phyloP scores from a whole-genome alignment of 352 stramenopile genomes.

The Phytophthora sp. region DNA sequence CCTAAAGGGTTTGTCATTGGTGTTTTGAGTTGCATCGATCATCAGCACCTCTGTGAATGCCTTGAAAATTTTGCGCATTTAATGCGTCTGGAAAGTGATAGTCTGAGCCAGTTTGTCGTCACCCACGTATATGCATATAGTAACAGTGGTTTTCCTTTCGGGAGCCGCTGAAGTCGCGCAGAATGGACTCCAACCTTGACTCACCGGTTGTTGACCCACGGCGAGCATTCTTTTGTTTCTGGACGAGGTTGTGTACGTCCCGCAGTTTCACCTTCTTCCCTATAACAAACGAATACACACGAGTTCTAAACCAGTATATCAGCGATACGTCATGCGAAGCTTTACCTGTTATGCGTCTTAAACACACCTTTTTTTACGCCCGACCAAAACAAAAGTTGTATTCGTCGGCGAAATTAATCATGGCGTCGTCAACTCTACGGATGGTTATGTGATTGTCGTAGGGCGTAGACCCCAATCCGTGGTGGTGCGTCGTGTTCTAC shows the following conservation, averaged over 20 bases:
- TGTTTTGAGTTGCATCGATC: constrained; percentile 6
- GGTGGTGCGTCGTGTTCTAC: too few relatives aligned
- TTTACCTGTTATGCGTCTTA: neutral
- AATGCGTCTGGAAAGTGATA: constrained; percentile 7
- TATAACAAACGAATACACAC: neutral
- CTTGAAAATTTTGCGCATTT: constrained; percentile 1
- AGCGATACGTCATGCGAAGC: neutral
- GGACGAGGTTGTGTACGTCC: constrained; percentile 7
- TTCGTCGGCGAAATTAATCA: constrained; percentile 5
- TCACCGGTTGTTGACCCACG: neutral
- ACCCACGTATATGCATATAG: constrained; percentile 3
- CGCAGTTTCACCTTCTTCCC: neutral
- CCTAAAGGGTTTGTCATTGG: too few relatives aligned
- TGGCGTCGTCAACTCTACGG: neutral
- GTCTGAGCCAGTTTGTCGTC: constrained; percentile 1
- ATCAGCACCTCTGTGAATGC: constrained; percentile 4
- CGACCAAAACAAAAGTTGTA: neutral
- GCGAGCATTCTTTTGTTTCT: neutral
- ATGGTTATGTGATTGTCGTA: neutral
- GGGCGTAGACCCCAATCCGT: too few relatives aligned
- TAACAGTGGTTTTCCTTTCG: constrained; percentile 1
- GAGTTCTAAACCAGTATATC: too few relatives aligned
- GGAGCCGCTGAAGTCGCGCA: neutral
- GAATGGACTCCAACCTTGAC: neutral
- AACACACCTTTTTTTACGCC: constrained; percentile 1